A percentile compares a stretch with the other conserved stretches of the same genome.
Evolutionary conservation across 352 stramenopile species (phyloP).

Genomic region (Halophytophthora polymorphica): DNA sequence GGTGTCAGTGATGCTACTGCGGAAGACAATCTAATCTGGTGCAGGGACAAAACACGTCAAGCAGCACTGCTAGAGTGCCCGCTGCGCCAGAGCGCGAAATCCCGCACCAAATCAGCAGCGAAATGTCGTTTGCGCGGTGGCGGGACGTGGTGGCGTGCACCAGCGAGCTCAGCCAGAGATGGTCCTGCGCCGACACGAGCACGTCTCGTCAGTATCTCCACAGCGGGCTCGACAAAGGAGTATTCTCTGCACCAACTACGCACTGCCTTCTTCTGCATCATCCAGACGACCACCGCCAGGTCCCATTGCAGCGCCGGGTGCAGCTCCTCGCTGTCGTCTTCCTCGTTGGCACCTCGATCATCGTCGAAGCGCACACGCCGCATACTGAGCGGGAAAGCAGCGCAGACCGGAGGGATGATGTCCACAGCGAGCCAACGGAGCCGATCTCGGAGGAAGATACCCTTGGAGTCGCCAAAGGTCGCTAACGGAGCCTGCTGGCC

Average conservation of each 20-base stretch:
- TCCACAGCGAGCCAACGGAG: neutral
- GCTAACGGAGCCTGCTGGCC: no score
- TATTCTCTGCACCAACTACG: neutral
- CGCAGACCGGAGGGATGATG: neutral
- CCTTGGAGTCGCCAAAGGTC: neutral
- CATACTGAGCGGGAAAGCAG: slow-evolving; percentile 5
- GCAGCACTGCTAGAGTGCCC: no score
- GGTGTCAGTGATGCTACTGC: slow-evolving; percentile 3
- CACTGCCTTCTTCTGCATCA: slow-evolving; percentile 42
- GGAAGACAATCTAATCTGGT: neutral
- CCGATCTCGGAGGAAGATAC: neutral
- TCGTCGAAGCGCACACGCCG: slow-evolving; percentile 24
- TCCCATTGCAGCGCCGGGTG: slow-evolving; percentile 63
- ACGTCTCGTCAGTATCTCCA: no score
- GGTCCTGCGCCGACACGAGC: slow-evolving; percentile 7
- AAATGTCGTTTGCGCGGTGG: slow-evolving; percentile 56
- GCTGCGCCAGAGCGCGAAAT: neutral
- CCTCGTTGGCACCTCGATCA: slow-evolving; percentile 10
- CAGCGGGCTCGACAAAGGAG: no score
- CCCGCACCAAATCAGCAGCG: slow-evolving; percentile 55
- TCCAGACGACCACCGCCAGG: slow-evolving; percentile 31
- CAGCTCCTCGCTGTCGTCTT: slow-evolving; percentile 16
- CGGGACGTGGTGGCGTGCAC: slow-evolving; percentile 57
- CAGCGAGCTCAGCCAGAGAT: slow-evolving; percentile 30
- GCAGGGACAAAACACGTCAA: neutral